Evolutionary conservation across 1,139 yeast species (phyloP).

Genomic region (Hyphopichia khmerensis): DNA sequence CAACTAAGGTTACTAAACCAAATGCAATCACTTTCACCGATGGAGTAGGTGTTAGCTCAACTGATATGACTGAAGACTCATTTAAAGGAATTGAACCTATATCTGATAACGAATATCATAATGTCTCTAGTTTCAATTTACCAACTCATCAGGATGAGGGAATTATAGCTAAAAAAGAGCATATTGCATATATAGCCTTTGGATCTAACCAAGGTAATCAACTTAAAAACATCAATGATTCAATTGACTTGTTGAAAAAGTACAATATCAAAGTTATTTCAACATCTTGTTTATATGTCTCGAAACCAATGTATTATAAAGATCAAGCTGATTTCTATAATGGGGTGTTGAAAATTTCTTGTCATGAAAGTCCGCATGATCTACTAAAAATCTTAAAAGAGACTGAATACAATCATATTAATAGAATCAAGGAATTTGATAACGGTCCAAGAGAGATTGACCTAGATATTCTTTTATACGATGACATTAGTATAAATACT

Average conservation of each 20-base stretch:
- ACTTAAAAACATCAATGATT: conserved; percentile 55
- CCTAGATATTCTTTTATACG: conserved; percentile 79
- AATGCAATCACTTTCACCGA: conserved; percentile 84
- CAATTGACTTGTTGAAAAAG: conserved; percentile 50
- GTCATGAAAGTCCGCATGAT: conserved; percentile 58
- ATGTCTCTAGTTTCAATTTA: conserved; percentile 29
- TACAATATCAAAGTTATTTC: conserved; percentile 48
- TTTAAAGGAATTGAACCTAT: conserved; percentile 28
- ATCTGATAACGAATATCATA: conserved; percentile 1
- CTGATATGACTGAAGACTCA: conserved; percentile 40
- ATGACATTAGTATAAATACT: conserved; percentile 53
- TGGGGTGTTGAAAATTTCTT: conserved; percentile 68
- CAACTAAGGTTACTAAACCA: conserved; percentile 75
- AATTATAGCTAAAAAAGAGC: conserved; percentile 20
- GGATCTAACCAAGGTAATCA: conserved; percentile 87
- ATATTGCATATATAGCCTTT: conserved; percentile 75
- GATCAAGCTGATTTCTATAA: conserved; percentile 84
- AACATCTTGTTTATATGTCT: conserved; percentile 78
- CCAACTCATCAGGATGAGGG: conserved; percentile 30
- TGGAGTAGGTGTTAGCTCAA: conserved; percentile 83
- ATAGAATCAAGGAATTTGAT: conserved; percentile 74
- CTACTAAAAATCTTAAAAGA: conserved; percentile 62
- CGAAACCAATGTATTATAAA: conserved; percentile 87
- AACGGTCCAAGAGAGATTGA: conserved; percentile 94
- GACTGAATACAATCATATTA: conserved; percentile 71